phyloP scores from a whole-genome alignment of 345 rosid species.

The Combretum micranthum region DNA sequence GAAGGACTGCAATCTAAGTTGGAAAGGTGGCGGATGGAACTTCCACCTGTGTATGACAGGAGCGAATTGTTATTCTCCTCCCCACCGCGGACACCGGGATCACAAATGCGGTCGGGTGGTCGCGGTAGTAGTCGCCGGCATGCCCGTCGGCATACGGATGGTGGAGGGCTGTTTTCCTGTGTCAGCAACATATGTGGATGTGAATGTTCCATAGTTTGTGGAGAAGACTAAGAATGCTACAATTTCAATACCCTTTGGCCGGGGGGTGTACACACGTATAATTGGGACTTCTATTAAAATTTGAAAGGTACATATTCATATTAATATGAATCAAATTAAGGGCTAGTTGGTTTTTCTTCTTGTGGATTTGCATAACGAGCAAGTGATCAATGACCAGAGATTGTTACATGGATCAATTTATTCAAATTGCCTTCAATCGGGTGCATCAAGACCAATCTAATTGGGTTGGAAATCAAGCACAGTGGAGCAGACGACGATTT shows the following conservation, averaged over 20 bases:
- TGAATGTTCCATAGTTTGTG: slow-evolving; percentile 65
- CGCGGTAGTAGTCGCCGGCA: slow-evolving; percentile 16
- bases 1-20: slow-evolving; percentile 80
- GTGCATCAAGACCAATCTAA: no score
- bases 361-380: no score
- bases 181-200: slow-evolving; percentile 62
- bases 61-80: slow-evolving; percentile 26
- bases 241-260: background rate
- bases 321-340: no score
- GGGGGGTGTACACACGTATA: background rate
- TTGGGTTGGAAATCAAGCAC: no score
- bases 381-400: no score
- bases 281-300: background rate
- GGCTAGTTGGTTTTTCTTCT: no score
- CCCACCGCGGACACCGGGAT: slow-evolving; percentile 12
- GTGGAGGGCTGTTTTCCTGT: slow-evolving; percentile 50
- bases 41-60: slow-evolving; percentile 54
- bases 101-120: background rate
- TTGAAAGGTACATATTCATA: no score
- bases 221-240: slow-evolving; percentile 20
- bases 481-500: no score
- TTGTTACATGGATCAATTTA: no score
- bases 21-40: slow-evolving; percentile 75
- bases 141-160: slow-evolving; percentile 30
- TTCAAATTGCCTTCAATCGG: no score